Base-by-base conservation (phyloP, 2,329 filamentous ascomycete species). In the Grosmannia serpens region DNA sequence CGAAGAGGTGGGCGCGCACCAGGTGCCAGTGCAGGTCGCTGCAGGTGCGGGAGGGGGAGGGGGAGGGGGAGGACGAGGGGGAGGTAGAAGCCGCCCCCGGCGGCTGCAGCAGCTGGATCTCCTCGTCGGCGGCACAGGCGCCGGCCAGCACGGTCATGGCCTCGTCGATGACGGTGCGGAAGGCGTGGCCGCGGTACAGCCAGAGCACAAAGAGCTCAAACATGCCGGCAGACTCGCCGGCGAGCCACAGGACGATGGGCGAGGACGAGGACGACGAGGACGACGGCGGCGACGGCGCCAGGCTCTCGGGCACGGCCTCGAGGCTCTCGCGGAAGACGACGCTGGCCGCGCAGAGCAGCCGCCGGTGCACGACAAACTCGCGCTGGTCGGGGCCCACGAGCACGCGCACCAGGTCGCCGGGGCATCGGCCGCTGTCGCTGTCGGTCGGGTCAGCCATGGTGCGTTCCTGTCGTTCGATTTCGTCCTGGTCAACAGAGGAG, bases 1-100 rank as follows among this genome's bases (percentile, higher is more conserved):
- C 81, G 67, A 83, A 83, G 56, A 84, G 72, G 64, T 84, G 81
- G 15, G 83, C 71, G 41, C 75, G 75, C 57, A 83, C 76, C 8
- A 83, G 71, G 60, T 77, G 76, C 77, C 79, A 82, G 67, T 82
- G 80, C 5, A 82, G 70, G 33, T 71, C 63, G 71, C 72, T 64
- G 64, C 67, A 61, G 59, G 57, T 49, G 29, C n/a, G 41, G 31
- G 55, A 41, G 27, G 59, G 53, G 27, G 3, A 41, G 41, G 4
- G 2, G 5, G 44, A 13, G 2, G 7, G 13, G 9, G 33, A 27
- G 20, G 55, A 17, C 31, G 52, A 20, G 4, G 31, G 4, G 9
- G 31, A 49, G 1, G 44, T 10, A 1, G 38, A 56, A 11, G 35
- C 7, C 8, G 7, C 11, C 13, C 20, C 29, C 27, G 52, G 31